These are phyloP conservation scores for Boletus speciosus DNA, from an alignment of 768 basidiomycete species.

Conservation along the genomic window DNA sequence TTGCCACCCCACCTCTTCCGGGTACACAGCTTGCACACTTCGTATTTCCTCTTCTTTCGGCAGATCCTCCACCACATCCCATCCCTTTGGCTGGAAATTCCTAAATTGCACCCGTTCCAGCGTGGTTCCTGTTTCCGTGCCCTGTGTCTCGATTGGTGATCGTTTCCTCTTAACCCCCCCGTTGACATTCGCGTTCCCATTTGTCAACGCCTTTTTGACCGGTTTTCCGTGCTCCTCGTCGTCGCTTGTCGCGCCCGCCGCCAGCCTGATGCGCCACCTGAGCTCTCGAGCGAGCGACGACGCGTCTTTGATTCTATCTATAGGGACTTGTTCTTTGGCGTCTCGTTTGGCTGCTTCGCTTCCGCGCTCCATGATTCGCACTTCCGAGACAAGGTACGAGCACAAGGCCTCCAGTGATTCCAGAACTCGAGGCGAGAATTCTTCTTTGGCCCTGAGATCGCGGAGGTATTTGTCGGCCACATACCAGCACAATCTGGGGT, in stretches of 20 bases:
- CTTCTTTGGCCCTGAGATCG: conserved; percentile 59
- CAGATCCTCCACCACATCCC: conserved; percentile 53
- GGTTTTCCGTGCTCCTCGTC: conserved; percentile 48
- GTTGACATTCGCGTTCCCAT: conserved; percentile 24
- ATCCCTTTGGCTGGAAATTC: conserved; percentile 65
- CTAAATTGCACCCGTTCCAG: conserved; percentile 41
- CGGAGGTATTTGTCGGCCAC: conserved; percentile 78
- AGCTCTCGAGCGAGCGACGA: conserved; percentile 79
- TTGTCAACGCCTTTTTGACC: conserved; percentile 23
- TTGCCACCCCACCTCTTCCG: conserved; percentile 43
- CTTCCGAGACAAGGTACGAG: conserved; percentile 77
- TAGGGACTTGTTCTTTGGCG: conserved; percentile 76
- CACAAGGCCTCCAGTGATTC: conserved; percentile 68
- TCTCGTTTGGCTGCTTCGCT: conserved; percentile 71
- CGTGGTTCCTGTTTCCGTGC: conserved; percentile 9
- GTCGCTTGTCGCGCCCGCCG: conserved; percentile 61
- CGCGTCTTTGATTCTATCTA: conserved; percentile 79
- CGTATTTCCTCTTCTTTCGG: conserved; percentile 41
- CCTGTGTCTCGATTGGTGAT: conserved; percentile 22
- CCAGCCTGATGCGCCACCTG: conserved; percentile 73
- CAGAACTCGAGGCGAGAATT: conserved; percentile 58
- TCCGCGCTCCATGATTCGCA: conserved; percentile 65
- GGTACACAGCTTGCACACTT: conserved; percentile 37
- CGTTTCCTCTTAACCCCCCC: conserved; percentile 40
- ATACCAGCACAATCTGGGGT: conserved; percentile 80